Conservation (phyloP, 108 stramenopile genomes). For the Mayamaea pseudoterrestris region DNA sequence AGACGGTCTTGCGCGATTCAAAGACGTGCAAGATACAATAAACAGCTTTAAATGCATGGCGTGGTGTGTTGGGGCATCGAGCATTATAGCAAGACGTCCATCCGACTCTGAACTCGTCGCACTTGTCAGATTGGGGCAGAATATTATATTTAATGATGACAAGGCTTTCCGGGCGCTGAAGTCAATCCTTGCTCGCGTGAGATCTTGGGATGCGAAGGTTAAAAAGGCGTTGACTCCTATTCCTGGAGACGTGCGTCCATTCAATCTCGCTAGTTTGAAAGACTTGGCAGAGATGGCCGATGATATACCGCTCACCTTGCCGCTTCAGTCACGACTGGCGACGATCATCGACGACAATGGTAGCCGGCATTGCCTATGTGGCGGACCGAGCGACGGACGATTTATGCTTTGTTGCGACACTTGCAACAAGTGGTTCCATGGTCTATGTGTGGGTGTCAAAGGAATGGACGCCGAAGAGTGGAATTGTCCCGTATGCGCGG, state of each 20-base stretch:
- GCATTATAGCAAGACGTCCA: constrained; percentile 34
- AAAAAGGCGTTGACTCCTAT: constrained; percentile 40
- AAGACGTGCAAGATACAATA: constrained; percentile 33
- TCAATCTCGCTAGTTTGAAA: constrained; percentile 24
- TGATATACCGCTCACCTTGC: constrained; percentile 37
- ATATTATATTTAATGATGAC: constrained; percentile 47
- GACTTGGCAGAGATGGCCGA: constrained; percentile 23
- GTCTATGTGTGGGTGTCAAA: constrained; percentile 52
- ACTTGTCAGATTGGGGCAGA: constrained; percentile 25
- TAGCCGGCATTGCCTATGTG: constrained; percentile 48
- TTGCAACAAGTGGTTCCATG: constrained; percentile 84
- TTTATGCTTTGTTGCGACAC: constrained; percentile 79
- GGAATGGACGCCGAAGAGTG: constrained; percentile 29
- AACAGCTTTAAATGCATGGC: constrained; percentile 48
- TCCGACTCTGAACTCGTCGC: constrained; percentile 27
- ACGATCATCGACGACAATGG: constrained; percentile 56
- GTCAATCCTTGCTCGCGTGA: constrained; percentile 36
- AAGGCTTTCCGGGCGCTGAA: constrained; percentile 51
- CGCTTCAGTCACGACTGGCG: constrained; percentile 28
- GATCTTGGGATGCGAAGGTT: constrained; percentile 41
- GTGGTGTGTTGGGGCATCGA: constrained; percentile 44
- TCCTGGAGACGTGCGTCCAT: constrained; percentile 26
- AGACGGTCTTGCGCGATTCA: constrained; percentile 31
- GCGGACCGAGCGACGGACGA: constrained; percentile 71
- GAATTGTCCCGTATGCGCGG: constrained; percentile 44